Conservation (phyloP, 1,139 yeast species). For the Kazachstania sp. region DNA sequence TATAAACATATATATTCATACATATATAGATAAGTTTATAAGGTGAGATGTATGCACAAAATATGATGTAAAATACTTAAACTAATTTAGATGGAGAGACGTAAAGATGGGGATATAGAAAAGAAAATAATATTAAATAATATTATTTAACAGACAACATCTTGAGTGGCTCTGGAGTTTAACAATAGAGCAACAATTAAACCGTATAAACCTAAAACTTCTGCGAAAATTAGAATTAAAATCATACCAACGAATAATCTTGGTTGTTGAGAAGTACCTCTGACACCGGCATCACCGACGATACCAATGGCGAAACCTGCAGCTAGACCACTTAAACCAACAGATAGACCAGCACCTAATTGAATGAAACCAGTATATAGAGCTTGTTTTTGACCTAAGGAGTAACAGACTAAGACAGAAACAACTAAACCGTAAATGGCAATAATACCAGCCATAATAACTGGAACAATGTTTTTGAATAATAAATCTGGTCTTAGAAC, state of each 20-base stretch:
- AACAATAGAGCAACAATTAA: constrained; percentile 93
- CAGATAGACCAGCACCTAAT: constrained; percentile 96
- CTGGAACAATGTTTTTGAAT: constrained; percentile 88
- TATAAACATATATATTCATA: not conserved
- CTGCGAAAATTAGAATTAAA: constrained; percentile 94
- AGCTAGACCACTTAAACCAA: constrained; percentile 93
- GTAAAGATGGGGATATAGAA: not conserved
- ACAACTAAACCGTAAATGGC: constrained; percentile 98
- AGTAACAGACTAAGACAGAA: constrained; percentile 86
- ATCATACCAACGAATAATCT: constrained; percentile 96
- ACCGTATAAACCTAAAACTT: constrained; percentile 95
- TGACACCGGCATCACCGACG: constrained; percentile 98
- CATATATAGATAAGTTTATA: not conserved
- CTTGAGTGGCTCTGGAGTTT: constrained; percentile 95
- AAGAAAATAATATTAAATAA: not conserved
- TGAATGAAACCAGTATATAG: constrained; percentile 96
- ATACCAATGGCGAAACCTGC: constrained; percentile 98
- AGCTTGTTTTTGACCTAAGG: constrained; percentile 85
- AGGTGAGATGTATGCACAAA: not conserved
- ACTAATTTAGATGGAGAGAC: too few species aligned
- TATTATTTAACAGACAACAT: constrained; percentile 55
- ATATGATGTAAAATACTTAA: not conserved
- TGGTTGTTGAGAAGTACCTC: constrained; percentile 95
- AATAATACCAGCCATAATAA: constrained; percentile 98
- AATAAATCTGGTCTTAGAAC: constrained; percentile 93